phyloP scores from a whole-genome alignment of 1,139 yeast species.

The Suhomyces coccinellae region DNA sequence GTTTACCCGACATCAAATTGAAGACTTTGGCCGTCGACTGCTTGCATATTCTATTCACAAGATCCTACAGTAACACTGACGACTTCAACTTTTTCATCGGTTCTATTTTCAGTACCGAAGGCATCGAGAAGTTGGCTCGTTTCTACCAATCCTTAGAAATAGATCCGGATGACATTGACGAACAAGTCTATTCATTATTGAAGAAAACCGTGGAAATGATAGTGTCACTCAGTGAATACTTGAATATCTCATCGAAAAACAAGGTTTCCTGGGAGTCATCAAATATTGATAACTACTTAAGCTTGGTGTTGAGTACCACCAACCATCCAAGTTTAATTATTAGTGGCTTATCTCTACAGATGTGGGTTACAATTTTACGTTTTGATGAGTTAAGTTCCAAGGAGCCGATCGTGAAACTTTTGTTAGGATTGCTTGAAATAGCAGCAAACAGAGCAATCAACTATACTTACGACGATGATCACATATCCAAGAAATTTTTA shows the following conservation, averaged over 20 bases:
- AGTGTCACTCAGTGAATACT: conserved; percentile 81
- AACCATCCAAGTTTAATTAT: conserved; percentile 84
- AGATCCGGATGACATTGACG: conserved; percentile 79
- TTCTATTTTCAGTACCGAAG: conserved; percentile 70
- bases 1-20: conserved; percentile 61
- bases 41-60: conserved; percentile 81
- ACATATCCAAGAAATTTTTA: conserved; percentile 62
- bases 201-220: conserved; percentile 94
- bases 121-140: conserved; percentile 62
- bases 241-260: conserved; percentile 48
- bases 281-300: conserved; percentile 64
- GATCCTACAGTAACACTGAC: conserved; percentile 66
- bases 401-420: conserved; percentile 48
- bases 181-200: conserved; percentile 69
- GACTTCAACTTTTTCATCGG: conserved; percentile 84
- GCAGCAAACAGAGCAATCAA: conserved; percentile 79
- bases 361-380: conserved; percentile 91
- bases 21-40: conserved; percentile 89
- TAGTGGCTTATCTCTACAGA: conserved; percentile 85
- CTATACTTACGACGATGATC: conserved; percentile 66
- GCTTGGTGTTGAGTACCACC: conserved; percentile 77
- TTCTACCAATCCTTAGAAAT: conserved; percentile 65
- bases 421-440: conserved; percentile 70
- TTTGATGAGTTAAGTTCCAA: conserved; percentile 68
- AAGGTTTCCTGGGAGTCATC: conserved; percentile 50